A percentile compares a stretch with the other conserved stretches of the same genome.
Conservation (phyloP, 331 rosid species). For the Malus hybrid region DNA sequence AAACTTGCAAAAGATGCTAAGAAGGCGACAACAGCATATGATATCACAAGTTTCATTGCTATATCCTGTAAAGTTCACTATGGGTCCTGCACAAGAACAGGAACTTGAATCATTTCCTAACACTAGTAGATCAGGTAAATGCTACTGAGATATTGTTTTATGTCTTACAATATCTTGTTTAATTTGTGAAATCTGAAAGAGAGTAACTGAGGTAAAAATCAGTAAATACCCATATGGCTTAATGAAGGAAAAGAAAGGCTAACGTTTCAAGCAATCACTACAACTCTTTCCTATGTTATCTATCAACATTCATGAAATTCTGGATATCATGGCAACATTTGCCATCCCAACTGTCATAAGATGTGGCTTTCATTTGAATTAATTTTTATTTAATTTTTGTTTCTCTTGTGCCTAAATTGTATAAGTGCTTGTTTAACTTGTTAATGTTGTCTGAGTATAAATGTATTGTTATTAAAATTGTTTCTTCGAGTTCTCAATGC, state of each 20-base stretch:
- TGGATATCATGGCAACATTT: constrained; percentile 27
- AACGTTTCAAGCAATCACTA: constrained; percentile 29
- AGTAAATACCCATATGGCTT: neutral
- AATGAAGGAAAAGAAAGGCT: neutral
- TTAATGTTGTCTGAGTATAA: neutral
- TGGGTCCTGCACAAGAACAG: constrained; percentile 83
- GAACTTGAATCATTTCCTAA: constrained; percentile 93
- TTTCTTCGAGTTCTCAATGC: neutral
- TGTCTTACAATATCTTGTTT: neutral
- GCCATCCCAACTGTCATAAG: constrained; percentile 36
- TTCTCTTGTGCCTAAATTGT: neutral
- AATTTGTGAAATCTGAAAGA: neutral
- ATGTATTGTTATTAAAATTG: neutral
- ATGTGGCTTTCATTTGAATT: neutral
- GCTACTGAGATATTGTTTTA: constrained; percentile 2
- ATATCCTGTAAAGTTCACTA: constrained; percentile 69
- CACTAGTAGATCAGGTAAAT: constrained; percentile 55
- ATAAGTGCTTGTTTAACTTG: neutral
- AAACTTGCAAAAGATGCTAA: constrained; percentile 55
- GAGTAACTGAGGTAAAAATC: neutral
- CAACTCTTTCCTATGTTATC: neutral
- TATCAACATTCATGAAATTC: neutral
- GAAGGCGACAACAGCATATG: constrained; percentile 37
- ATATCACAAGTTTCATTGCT: constrained; percentile 66
- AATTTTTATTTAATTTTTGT: neutral